Evolutionary conservation across 2,329 filamentous ascomycete species (phyloP).

Genomic region (Curvularia sp.): DNA sequence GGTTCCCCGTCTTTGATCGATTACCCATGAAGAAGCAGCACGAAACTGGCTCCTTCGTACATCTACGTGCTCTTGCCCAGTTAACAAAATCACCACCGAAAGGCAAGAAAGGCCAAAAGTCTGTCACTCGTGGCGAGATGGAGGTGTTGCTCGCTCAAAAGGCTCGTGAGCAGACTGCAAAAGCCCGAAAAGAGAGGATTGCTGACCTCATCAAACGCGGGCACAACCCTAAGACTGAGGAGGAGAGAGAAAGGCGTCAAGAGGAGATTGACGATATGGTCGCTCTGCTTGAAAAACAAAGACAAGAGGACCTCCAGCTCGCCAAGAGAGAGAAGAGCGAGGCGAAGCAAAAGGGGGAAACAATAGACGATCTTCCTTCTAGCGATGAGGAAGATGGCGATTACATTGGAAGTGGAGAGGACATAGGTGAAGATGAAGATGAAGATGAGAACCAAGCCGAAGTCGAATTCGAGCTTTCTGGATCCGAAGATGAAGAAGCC

Average conservation of each 20-base stretch:
- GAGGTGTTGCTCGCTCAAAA: constrained; percentile 72
- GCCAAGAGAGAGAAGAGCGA: constrained; percentile 77
- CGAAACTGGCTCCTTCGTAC: constrained; percentile 69
- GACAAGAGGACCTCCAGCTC: constrained; percentile 80
- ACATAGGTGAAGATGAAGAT: constrained; percentile 54
- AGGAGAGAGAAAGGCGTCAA: constrained; percentile 84
- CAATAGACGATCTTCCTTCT: constrained; percentile 54
- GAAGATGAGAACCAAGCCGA: constrained; percentile 46
- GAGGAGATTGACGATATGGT: constrained; percentile 82
- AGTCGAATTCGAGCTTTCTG: constrained; percentile 36
- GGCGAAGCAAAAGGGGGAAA: constrained; percentile 67
- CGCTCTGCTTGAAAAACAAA: constrained; percentile 74
- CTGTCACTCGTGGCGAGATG: constrained; percentile 74
- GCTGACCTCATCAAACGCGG: constrained; percentile 80
- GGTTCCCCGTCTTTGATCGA: constrained; percentile 69
- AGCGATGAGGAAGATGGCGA: constrained; percentile 65
- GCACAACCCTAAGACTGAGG: constrained; percentile 79
- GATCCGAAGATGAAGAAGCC: constrained; percentile 41
- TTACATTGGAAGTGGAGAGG: constrained; percentile 56
- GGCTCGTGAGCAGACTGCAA: constrained; percentile 79
- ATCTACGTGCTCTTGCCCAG: constrained; percentile 76
- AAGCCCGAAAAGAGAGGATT: constrained; percentile 78
- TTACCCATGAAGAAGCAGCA: constrained; percentile 68
- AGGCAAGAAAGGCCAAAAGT: constrained; percentile 53
- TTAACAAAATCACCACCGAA: constrained; percentile 68